Conservation (phyloP, 352 stramenopile genomes). For the Plasmopara viticola region DNA sequence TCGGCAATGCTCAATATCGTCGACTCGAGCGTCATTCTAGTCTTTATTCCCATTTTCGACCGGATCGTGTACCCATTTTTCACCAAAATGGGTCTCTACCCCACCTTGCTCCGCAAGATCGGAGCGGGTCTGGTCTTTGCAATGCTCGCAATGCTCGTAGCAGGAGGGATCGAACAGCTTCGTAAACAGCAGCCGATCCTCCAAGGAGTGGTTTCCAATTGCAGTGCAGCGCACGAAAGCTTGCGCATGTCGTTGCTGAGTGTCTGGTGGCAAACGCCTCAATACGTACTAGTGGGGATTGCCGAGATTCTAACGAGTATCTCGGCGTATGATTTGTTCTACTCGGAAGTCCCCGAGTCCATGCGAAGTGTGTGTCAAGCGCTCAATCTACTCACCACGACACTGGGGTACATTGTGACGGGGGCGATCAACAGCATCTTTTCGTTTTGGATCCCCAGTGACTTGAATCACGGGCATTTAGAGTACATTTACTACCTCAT, state of each 20-base stretch:
- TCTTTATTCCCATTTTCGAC: slow-evolving; percentile 89
- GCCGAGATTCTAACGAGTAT: slow-evolving; percentile 89
- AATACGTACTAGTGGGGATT: slow-evolving; percentile 86
- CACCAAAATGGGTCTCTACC: slow-evolving; percentile 51
- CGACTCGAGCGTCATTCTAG: slow-evolving; percentile 83
- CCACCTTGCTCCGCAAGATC: slow-evolving; percentile 86
- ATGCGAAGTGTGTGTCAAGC: slow-evolving; percentile 89
- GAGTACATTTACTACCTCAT: slow-evolving; percentile 88
- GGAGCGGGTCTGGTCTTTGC: slow-evolving; percentile 78
- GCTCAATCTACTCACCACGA: slow-evolving; percentile 87
- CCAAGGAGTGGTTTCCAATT: slow-evolving; percentile 59
- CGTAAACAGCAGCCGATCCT: slow-evolving; percentile 56
- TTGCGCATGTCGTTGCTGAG: slow-evolving; percentile 78
- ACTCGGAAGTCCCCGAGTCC: slow-evolving; percentile 85
- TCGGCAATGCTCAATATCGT: slow-evolving; percentile 84
- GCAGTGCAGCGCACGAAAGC: slow-evolving; percentile 47
- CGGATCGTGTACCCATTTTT: slow-evolving; percentile 73
- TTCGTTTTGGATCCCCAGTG: slow-evolving; percentile 85
- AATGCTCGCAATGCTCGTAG: slow-evolving; percentile 63
- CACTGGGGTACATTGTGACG: slow-evolving; percentile 81
- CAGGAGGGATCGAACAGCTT: slow-evolving; percentile 61
- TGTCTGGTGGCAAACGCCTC: slow-evolving; percentile 88
- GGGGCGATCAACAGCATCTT: slow-evolving; percentile 84
- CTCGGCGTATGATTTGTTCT: slow-evolving; percentile 88
- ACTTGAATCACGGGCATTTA: slow-evolving; percentile 87